Conservation (phyloP, 1,284 basidiomycete species). For the Trichosporon sp. region DNA sequence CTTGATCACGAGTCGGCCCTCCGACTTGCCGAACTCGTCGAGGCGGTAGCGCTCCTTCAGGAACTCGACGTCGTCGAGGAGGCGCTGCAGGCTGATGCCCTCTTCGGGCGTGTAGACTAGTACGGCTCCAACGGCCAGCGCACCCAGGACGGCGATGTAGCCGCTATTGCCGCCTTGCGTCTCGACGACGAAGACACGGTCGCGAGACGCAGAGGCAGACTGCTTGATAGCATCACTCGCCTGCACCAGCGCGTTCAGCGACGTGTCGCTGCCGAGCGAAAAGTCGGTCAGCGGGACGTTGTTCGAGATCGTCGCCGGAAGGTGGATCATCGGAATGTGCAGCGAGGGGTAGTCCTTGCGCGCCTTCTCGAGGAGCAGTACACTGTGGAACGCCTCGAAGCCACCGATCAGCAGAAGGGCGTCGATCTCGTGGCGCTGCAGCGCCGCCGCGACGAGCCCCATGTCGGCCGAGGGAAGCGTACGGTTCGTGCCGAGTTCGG, state of each 20-base stretch:
- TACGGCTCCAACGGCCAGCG: constrained; percentile 83
- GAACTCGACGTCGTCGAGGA: constrained; percentile 82
- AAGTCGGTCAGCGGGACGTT: constrained; percentile 97
- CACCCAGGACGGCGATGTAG: constrained; percentile 91
- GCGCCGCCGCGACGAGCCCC: constrained; percentile 77
- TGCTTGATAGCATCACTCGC: constrained; percentile 98
- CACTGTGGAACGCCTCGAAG: constrained; percentile 84
- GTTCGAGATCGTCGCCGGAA: constrained; percentile 94
- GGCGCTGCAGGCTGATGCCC: constrained; percentile 74
- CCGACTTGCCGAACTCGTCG: constrained; percentile 81
- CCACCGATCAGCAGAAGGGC: constrained; percentile 87
- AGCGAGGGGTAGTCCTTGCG: constrained; percentile 80
- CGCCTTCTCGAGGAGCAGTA: constrained; percentile 72
- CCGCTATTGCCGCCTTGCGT: constrained; percentile 96
- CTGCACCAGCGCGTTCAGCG: constrained; percentile 92
- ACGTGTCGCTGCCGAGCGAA: constrained; percentile 90
- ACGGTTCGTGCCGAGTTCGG: constrained; percentile 95
- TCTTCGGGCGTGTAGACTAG: constrained; percentile 91
- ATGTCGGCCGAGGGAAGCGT: constrained; percentile 78
- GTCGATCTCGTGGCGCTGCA: constrained; percentile 80
- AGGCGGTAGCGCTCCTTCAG: constrained; percentile 78
- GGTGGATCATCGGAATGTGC: constrained; percentile 86
- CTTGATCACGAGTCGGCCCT: constrained; percentile 89
- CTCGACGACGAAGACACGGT: constrained; percentile 95
- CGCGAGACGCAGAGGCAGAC: constrained; percentile 88